Conservation (phyloP, 768 basidiomycete genomes). For the Neoboletus magnificus region DNA sequence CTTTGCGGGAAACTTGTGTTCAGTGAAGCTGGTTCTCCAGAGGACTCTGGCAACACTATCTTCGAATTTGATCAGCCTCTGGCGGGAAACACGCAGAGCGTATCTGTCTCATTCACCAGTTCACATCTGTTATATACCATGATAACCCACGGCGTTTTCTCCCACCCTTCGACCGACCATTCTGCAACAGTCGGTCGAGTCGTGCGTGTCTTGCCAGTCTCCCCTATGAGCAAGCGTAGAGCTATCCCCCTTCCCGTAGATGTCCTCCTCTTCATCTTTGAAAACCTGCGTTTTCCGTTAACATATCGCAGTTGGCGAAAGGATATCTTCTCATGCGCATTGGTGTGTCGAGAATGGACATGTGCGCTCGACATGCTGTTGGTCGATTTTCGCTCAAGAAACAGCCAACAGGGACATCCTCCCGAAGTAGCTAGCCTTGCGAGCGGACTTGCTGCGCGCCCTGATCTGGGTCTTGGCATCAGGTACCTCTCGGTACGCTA, state of each 20-base stretch:
- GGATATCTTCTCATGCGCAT: constrained; percentile 5
- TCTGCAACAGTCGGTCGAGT: constrained; percentile 2
- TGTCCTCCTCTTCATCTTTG: constrained; percentile 6
- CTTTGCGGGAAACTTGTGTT: constrained; percentile 4
- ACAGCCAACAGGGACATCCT: not conserved
- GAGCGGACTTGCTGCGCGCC: not conserved
- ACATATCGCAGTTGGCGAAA: not conserved
- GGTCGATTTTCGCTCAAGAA: constrained; percentile 6
- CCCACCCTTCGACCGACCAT: not conserved
- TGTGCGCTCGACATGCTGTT: constrained; percentile 10
- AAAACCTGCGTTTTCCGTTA: not conserved
- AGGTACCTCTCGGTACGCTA: constrained; percentile 7
- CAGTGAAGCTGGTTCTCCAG: not conserved
- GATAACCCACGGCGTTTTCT: not conserved
- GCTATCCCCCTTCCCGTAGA: constrained; percentile 5
- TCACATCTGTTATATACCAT: not conserved
- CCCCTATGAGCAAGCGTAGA: not conserved
- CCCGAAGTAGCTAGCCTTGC: constrained; percentile 7
- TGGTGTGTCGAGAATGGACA: constrained; percentile 10
- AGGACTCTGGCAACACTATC: not conserved
- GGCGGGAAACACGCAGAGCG: constrained; percentile 9
- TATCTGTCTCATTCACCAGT: constrained; percentile 12
- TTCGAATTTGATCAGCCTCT: constrained; percentile 8
- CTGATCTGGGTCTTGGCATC: constrained; percentile 4
- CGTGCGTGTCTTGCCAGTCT: not conserved